Evolutionary conservation across 2,329 filamentous ascomycete genomes (phyloP).

Genomic region (Pseudocercospora pini-densiflorae): DNA sequence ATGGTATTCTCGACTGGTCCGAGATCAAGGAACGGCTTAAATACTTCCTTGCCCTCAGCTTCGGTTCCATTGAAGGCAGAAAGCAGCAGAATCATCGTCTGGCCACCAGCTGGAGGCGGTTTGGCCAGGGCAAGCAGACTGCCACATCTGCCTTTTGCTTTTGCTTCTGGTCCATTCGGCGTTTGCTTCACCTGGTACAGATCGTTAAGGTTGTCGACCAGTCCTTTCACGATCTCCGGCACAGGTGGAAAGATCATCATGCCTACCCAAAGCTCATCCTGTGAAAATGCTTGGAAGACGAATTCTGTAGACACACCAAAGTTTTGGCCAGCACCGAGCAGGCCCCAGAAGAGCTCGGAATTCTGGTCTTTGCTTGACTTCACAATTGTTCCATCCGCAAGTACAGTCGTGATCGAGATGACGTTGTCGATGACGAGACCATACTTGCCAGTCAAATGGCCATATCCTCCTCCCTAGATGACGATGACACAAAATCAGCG

Average conservation of each 20-base stretch:
- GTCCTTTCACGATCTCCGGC: constrained; percentile 23
- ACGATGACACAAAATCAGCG: background rate
- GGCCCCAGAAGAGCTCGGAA: constrained; percentile 55
- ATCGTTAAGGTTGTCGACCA: constrained; percentile 30
- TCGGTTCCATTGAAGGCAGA: constrained; percentile 27
- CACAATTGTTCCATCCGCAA: constrained; percentile 47
- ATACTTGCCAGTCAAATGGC: constrained; percentile 56
- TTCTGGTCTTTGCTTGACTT: constrained; percentile 50
- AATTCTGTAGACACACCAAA: constrained; percentile 55
- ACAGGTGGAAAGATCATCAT: constrained; percentile 42
- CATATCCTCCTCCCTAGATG: constrained; percentile 38
- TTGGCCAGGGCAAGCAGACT: constrained; percentile 30
- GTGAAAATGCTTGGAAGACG: constrained; percentile 40
- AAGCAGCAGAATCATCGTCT: constrained; percentile 31
- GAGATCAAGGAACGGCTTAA: constrained; percentile 31
- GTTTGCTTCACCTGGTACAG: constrained; percentile 27
- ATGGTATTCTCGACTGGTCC: constrained; percentile 31
- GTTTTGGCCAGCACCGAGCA: constrained; percentile 52
- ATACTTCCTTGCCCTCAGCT: constrained; percentile 27
- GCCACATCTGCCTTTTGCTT: constrained; percentile 24
- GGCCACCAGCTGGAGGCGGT: constrained; percentile 31
- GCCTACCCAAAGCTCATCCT: constrained; percentile 43
- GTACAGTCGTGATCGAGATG: constrained; percentile 44
- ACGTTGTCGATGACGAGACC: constrained; percentile 61
- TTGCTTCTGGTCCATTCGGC: constrained; percentile 22